Base-by-base conservation (phyloP, 2,329 filamentous ascomycete species). In the Macrophomina tecta region DNA sequence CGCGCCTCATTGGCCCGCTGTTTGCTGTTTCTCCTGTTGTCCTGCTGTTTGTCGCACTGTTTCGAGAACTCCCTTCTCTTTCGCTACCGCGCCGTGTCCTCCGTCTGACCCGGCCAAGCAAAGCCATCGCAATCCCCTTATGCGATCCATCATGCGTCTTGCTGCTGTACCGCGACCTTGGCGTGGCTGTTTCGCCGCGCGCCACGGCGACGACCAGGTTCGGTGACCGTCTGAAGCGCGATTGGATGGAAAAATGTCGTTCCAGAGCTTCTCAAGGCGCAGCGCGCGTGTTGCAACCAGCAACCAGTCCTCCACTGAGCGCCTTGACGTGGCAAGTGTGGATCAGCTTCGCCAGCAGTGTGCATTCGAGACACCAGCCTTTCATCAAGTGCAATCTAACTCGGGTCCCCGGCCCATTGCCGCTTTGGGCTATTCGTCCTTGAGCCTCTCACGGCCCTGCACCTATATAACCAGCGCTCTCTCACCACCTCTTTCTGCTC, bases 301-400 rank as follows among this genome's bases (percentile, higher is more conserved):
- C n/a, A 65, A 65, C 48, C 32, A 28, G 53, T 28, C 40, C 38
- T 11, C 45, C 30, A 34, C 23, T 48, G 51, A 40, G 30, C 63
- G 63, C 63, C 63, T 56, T 48, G 63, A 58, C 32, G 63, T 65
- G 63, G 52, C 51, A 48, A 53, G 16, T n/a, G 28, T 48, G 62
- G 62, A 53, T 34, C 56, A 36, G 40, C 56, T 32, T n/a, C 30
- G 40, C 16, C 40, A 60, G 28, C 56, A 18, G 42, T 60, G 56
- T 30, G 49, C 62, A 55, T 46, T 65, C 52, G 51, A 56, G 28
- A 30, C 23, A 56, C 40, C 51, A 36, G 46, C 58, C 40, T 49
- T 45, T 49, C 32, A 62, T 62, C 58, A 62, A 62, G 42, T 40
- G 63, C 18, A 65, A 65, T 65, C 63, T 65, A 65, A 46, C 48